These are phyloP conservation scores for Vanilla planifolia DNA, from an alignment of 106 monocot genomes.

Conservation along the genomic window DNA sequence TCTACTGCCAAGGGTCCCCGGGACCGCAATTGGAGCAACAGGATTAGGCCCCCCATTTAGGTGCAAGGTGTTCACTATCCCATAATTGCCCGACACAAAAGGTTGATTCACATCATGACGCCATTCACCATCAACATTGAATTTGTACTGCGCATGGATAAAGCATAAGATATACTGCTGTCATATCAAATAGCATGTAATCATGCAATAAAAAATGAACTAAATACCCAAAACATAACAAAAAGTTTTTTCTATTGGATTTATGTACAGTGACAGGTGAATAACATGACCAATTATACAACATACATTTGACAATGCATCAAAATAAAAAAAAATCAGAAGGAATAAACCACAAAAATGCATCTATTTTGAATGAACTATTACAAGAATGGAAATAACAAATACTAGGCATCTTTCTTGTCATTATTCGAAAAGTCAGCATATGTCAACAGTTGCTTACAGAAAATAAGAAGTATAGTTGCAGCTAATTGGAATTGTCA, in stretches of 20 bases:
- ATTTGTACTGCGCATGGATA: constrained; percentile 48
- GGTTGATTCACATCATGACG: constrained; percentile 65
- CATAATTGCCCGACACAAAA: constrained; percentile 40
- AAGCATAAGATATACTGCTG: not conserved
- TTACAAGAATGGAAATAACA: not conserved
- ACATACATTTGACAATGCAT: no score
- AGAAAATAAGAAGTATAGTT: not conserved
- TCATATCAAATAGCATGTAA: no score
- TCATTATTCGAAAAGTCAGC: no score
- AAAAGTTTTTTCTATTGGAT: no score
- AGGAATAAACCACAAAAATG: no score
- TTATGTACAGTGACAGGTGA: no score
- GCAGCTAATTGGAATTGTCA: not conserved
- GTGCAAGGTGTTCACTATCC: constrained; percentile 54
- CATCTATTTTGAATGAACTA: not conserved
- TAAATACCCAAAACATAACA: no score
- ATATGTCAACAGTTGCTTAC: no score
- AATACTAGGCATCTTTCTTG: no score
- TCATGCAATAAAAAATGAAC: no score
- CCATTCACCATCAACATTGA: constrained; percentile 74
- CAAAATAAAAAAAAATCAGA: not conserved
- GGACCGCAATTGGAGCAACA: constrained; percentile 23
- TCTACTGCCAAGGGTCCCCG: constrained; percentile 20
- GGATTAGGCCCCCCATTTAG: constrained; percentile 37
- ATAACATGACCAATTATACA: no score